Percentiles rank a stretch among this genome's conserved stretches.
phyloP scores from a whole-genome alignment of 1,284 basidiomycete genomes.

The Heterobasidion irregulare region DNA sequence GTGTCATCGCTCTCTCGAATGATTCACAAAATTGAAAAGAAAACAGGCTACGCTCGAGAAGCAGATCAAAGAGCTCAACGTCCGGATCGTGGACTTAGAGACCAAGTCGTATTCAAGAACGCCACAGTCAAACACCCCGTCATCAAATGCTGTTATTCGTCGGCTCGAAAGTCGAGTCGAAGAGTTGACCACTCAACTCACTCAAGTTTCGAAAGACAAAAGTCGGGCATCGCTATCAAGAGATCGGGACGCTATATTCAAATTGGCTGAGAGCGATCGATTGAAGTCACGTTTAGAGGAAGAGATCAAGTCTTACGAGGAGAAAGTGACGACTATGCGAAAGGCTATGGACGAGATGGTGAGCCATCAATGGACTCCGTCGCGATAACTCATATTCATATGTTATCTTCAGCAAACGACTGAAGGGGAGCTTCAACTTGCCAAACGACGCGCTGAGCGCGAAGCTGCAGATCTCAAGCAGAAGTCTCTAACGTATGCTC shows the following conservation, averaged over 20 bases:
- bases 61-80: constrained; percentile 74
- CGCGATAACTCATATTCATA: background rate
- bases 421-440: constrained; percentile 57
- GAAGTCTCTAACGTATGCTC: constrained; percentile 53
- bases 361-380: constrained; percentile 12
- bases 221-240: constrained; percentile 35
- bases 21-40: constrained; percentile 2
- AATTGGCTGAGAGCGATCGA: constrained; percentile 53
- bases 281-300: constrained; percentile 54
- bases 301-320: constrained; percentile 51
- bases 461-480: constrained; percentile 69
- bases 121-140: constrained; percentile 36
- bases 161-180: constrained; percentile 63
- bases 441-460: constrained; percentile 67
- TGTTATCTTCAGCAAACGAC: constrained; percentile 50
- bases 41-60: constrained; percentile 71
- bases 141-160: constrained; percentile 35
- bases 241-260: constrained; percentile 43
- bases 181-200: constrained; percentile 60
- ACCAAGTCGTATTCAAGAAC: constrained; percentile 63
- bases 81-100: constrained; percentile 75
- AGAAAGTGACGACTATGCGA: constrained; percentile 47
- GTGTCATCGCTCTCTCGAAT: constrained; percentile 17
- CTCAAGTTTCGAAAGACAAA: constrained; percentile 40
- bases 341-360: constrained; percentile 54